Base-by-base conservation (phyloP, 208 protist species). In the Acanthamoeba royreba region DNA sequence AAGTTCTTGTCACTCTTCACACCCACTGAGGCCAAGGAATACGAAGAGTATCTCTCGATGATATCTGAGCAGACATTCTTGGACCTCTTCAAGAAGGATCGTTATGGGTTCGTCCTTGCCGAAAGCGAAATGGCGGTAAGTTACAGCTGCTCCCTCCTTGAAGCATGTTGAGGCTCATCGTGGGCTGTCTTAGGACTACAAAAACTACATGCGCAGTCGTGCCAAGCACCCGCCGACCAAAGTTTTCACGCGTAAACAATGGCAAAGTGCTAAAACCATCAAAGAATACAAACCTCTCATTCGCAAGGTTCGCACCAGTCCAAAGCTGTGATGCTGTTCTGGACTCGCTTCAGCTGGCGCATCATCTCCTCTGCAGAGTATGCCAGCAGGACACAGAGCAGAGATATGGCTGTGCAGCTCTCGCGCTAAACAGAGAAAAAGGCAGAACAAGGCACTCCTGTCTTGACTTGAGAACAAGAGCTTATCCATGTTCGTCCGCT, bases 321-420 rank as follows among this genome's bases (percentile, higher is more conserved):
- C n/a, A n/a, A n/a, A n/a, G n/a, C n/a, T n/a, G n/a, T n/a, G n/a
- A n/a, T n/a, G n/a, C n/a, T n/a, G n/a, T n/a, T n/a, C n/a, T n/a
- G n/a, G n/a, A n/a, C n/a, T n/a, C 69, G 11, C 69, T 33, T 22
- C 40, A 19, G 19, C 11, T 81, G 28, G 22, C 40, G 2, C 49
- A 55, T 81, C 69, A 81, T 25, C n/a, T 33, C 22, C 40, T 46
- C 11, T 17, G 49, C 77, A 87, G 77, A 53, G 49, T 53, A 53
- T 91, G 53, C 85, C 49, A 22, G 17, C 45, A 19, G 28, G 85
- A 38, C 49, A 90, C 31, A 25, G 83, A 25, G 83, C 83, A 28
- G 85, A 91, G 85, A n/a, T 91, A 35, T 91, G 85, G 85, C 85
- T 91, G 9, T 91, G 85, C 28, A 53, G 35, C 38, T 91, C 85